These are phyloP conservation scores for Toxicodendron radicans DNA, from an alignment of 345 rosid genomes.

Conservation along the genomic window DNA sequence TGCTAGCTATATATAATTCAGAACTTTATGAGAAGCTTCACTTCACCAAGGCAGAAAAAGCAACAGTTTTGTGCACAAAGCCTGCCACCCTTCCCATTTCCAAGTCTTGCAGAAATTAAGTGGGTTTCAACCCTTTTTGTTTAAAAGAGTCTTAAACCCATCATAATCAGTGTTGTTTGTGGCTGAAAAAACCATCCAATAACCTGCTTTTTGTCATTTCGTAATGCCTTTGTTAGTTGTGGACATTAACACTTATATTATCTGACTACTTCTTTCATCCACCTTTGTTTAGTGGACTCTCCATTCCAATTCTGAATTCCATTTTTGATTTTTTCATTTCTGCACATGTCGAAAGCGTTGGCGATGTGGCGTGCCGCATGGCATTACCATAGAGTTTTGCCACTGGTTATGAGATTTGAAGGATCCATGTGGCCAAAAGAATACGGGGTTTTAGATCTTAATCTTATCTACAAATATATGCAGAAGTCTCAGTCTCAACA, in stretches of 20 bases:
- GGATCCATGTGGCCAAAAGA: too few species aligned
- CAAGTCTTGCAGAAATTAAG: not conserved
- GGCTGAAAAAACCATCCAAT: not conserved
- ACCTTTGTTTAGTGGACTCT: conserved; percentile 6
- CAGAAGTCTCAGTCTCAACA: too few species aligned
- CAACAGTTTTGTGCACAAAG: not conserved
- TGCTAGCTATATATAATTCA: too few species aligned
- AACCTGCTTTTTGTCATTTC: not conserved
- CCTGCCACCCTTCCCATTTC: not conserved
- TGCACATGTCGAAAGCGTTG: not conserved
- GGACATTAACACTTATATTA: not conserved
- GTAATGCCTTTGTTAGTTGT: not conserved
- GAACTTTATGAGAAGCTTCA: not conserved
- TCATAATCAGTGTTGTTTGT: not conserved
- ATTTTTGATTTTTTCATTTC: not conserved
- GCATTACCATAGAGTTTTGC: not conserved
- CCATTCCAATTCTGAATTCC: conserved; percentile 14
- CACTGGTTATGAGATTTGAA: not conserved
- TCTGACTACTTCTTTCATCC: not conserved
- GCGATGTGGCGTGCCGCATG: not conserved
- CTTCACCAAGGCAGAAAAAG: not conserved
- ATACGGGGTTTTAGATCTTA: too few species aligned
- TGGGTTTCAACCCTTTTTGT: not conserved
- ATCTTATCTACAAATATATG: too few species aligned
- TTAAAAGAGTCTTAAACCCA: not conserved